These are phyloP conservation scores for Alopecurus myosuroides DNA, from an alignment of 176 grass and related monocot genomes.

Conservation along the genomic window DNA sequence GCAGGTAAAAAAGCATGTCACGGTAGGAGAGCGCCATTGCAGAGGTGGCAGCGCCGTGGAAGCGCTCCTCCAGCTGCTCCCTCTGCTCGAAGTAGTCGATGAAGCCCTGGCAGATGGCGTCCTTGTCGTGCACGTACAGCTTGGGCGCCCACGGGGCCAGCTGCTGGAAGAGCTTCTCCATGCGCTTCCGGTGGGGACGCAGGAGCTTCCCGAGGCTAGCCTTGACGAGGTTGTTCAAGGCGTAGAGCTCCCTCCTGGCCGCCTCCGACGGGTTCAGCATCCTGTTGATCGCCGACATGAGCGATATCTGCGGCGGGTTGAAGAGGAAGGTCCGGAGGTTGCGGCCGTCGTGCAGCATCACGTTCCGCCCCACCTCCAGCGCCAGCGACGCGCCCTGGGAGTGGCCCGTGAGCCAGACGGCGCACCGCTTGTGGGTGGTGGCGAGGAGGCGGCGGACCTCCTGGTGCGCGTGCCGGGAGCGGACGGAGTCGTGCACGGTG, in stretches of 20 bases:
- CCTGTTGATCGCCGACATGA: background rate
- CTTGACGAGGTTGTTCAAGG: background rate
- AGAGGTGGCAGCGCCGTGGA: background rate
- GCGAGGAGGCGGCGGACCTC: background rate
- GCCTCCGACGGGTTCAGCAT: background rate
- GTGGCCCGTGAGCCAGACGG: constrained; percentile 11
- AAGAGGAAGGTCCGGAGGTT: constrained; percentile 2
- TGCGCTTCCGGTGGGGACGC: background rate
- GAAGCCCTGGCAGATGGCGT: background rate
- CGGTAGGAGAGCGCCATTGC: background rate
- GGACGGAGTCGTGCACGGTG: background rate
- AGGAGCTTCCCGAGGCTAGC: background rate
- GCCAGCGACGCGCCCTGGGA: constrained; percentile 18
- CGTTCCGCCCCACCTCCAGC: background rate
- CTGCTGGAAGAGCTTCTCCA: background rate
- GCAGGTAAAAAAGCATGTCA: background rate
- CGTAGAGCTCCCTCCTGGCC: background rate
- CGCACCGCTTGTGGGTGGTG: background rate
- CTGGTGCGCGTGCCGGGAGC: background rate
- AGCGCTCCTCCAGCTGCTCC: background rate
- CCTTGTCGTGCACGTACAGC: background rate
- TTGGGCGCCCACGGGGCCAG: background rate
- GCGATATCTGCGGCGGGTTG: constrained; percentile 14
- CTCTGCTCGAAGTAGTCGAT: constrained; percentile 22
- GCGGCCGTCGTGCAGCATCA: background rate